Evolutionary conservation across 768 basidiomycete genomes (phyloP), one percentile per base, ranked within the genome.

Genomic region (Termitomyces sp.): DNA sequence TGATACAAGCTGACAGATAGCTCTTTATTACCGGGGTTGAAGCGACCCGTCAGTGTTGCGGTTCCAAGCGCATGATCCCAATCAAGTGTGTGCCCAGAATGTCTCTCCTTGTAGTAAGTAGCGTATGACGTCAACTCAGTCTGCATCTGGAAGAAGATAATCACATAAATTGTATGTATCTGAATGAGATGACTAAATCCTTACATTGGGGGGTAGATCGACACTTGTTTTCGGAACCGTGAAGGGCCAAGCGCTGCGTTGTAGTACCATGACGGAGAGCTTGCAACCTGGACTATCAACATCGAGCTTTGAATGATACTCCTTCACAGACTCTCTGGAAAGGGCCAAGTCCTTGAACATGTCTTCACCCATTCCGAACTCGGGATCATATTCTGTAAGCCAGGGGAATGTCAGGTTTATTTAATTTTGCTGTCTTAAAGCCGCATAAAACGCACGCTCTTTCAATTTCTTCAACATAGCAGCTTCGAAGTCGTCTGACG

Each of bases 271-370:
- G 12, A 86, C 89, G 32, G 77, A 80, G 33, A 94, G 71, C 58
- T 79, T 84, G 54, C 72, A 74, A 5, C 73, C 76, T 0, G 71
- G 55, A 53, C 67, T 76, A 25, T 70, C 66, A 50, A 69, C 60
- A 10, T 67, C 45, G 33, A 79, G 61, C 60, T 80, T 77, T 25
- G 71, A 63, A 54, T 85, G 79, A 69, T 84, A 91, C 56, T 88
- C 87, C 0, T 68, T 66, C 78, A 92, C 82, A 20, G 83, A 66
- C 53, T 95, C 92, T 49, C 83, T 70, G 1, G 92, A 95, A 16
- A 92, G 73, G 0, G 83, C 81, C 3, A 96, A 73, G 64, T 96
- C 94, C 56, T 86, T 94, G 75, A 98, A 96, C 96, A 98, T 96
- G 38, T 92, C 85, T 62, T 94, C 91, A 47, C 94, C 93, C 73